Evolutionary conservation across 805 yeast genomes (phyloP).

Genomic region (Metschnikowia proteae): DNA sequence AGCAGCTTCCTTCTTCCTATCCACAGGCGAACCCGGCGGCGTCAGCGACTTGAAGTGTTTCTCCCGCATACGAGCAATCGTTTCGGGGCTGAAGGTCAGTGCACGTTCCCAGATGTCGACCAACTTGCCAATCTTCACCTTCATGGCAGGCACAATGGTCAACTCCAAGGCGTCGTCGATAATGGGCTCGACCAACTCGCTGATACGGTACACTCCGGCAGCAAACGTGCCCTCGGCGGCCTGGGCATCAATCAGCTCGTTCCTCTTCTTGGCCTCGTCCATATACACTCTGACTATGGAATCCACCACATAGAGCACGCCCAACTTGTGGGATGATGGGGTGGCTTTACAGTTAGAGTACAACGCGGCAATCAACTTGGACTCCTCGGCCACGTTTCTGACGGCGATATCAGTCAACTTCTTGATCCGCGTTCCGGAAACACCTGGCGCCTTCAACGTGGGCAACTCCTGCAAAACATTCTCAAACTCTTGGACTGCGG

Average conservation of each 20-base stretch:
- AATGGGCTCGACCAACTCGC: conserved; percentile 59
- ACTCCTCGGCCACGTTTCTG: conserved; percentile 56
- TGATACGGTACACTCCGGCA: conserved; percentile 64
- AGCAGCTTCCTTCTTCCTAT: conserved; percentile 8
- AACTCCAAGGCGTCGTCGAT: conserved; percentile 60
- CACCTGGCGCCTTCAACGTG: conserved; percentile 78
- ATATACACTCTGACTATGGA: conserved; percentile 83
- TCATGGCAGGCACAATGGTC: conserved; percentile 49
- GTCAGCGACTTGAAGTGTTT: conserved; percentile 63
- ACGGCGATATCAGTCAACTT: conserved; percentile 76
- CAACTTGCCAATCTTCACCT: conserved; percentile 73
- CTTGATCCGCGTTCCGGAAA: conserved; percentile 92
- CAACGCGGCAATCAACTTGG: conserved; percentile 55
- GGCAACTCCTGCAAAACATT: conserved; percentile 46
- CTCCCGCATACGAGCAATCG: conserved; percentile 52
- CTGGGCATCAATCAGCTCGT: conserved; percentile 42
- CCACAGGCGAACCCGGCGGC: conserved; percentile 63
- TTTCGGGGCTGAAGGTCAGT: conserved; percentile 62
- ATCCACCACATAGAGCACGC: conserved; percentile 87
- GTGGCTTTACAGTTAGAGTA: conserved; percentile 67
- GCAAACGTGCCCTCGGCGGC: conserved; percentile 71
- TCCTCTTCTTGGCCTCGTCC: conserved; percentile 63
- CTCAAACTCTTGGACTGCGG: conserved; percentile 46
- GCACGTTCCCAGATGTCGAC: conserved; percentile 92
- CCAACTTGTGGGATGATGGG: conserved; percentile 80